Conservation (phyloP, 2,329 filamentous ascomycete species). For the Fusarium gaditjirri region DNA sequence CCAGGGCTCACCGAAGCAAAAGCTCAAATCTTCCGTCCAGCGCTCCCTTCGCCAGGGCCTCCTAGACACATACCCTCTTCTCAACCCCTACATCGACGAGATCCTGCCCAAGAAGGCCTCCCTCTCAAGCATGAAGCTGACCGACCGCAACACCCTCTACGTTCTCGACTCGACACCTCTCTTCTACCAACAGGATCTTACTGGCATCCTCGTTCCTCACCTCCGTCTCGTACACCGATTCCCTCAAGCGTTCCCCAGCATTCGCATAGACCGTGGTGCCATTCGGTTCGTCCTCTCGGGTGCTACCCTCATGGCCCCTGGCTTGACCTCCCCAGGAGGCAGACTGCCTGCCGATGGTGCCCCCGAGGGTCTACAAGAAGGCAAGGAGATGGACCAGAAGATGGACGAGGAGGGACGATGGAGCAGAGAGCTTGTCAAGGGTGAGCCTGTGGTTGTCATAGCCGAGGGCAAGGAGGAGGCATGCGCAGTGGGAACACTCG, state of each 20-base stretch:
- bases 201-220: conserved; percentile 84
- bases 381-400: conserved; percentile 55
- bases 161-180: conserved; percentile 80
- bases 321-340: conserved; percentile 85
- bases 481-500: conserved; percentile 86
- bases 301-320: conserved; percentile 95
- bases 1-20: conserved; percentile 80
- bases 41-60: conserved; percentile 85
- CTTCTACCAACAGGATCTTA: conserved; percentile 87
- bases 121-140: conserved; percentile 89
- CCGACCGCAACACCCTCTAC: conserved; percentile 91
- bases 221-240: conserved; percentile 90
- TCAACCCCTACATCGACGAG: conserved; percentile 90
- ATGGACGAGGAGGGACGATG: conserved; percentile 63
- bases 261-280: conserved; percentile 93
- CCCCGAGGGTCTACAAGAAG: conserved; percentile 49
- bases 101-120: conserved; percentile 95
- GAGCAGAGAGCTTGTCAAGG: conserved; percentile 78
- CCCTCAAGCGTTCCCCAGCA: conserved; percentile 81
- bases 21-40: conserved; percentile 97
- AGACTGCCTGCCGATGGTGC: conserved; percentile 71
- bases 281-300: conserved; percentile 96
- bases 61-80: conserved; percentile 84
- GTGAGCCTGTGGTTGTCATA: conserved; percentile 86
- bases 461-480: conserved; percentile 95